A percentile compares a stretch with the other conserved stretches of the same genome.
Conservation (phyloP, 495 filamentous ascomycete species). For the Xylaria intraflava region DNA sequence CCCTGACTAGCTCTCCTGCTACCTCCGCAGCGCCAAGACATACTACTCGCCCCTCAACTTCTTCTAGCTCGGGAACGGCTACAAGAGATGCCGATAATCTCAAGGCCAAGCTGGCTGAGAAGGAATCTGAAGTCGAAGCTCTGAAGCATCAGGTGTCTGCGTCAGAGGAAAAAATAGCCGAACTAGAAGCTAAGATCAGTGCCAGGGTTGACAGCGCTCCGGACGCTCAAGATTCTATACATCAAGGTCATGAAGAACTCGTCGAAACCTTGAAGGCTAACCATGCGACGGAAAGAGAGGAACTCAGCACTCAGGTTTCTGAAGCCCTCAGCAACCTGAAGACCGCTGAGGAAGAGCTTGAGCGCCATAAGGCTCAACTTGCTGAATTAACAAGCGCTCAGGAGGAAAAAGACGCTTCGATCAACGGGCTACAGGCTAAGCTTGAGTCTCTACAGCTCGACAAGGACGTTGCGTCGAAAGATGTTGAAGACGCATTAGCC, state of each 20-base stretch:
- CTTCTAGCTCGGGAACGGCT: conserved; percentile 26
- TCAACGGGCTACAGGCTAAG: conserved; percentile 35
- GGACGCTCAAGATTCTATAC: conserved; percentile 24
- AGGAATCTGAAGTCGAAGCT: conserved; percentile 41
- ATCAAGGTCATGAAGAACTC: conserved; percentile 35
- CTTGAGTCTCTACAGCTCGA: conserved; percentile 36
- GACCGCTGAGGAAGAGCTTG: conserved; percentile 33
- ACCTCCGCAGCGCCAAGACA: conserved; percentile 23
- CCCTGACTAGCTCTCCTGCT: conserved; percentile 23
- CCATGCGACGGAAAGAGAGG: conserved; percentile 42
- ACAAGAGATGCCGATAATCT: conserved; percentile 46
- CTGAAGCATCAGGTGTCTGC: conserved; percentile 33
- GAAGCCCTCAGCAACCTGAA: conserved; percentile 39
- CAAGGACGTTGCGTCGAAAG: conserved; percentile 30
- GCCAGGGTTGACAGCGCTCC: conserved; percentile 20
- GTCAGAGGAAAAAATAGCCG: conserved; percentile 36
- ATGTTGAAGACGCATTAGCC: conserved; percentile 25
- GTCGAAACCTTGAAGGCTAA: conserved; percentile 39
- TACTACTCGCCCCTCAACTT: conserved; percentile 34
- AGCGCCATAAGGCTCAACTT: conserved; percentile 29
- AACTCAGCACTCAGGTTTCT: conserved; percentile 32
- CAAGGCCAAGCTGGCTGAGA: conserved; percentile 45
- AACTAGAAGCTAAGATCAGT: conserved; percentile 34
- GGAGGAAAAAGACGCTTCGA: conserved; percentile 33
- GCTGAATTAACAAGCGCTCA: conserved; percentile 30